Evolutionary conservation across 176 grass and related monocot species (phyloP).

Genomic region (Zoysia pacifica): DNA sequence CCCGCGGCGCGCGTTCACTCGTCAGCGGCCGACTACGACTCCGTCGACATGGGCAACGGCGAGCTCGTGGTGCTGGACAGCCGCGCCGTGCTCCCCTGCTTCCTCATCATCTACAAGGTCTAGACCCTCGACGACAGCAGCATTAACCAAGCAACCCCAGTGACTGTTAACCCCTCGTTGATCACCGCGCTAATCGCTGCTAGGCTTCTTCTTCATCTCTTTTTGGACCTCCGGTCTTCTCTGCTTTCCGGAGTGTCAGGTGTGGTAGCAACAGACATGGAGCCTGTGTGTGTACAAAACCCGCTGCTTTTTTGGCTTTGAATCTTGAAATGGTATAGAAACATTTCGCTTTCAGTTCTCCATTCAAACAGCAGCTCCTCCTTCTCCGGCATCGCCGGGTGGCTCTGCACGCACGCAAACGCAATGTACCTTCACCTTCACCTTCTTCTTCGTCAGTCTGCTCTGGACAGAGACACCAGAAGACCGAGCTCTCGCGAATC

Average conservation of each 20-base stretch:
- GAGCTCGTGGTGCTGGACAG: conserved; percentile 66
- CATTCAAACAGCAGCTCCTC: conserved; percentile 27
- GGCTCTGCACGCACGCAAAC: not conserved
- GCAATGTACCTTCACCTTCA: not conserved
- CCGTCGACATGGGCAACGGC: conserved; percentile 54
- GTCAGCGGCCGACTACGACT: conserved; percentile 34
- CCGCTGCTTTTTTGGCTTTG: conserved; percentile 26
- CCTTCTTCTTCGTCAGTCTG: not conserved
- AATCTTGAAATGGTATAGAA: conserved; percentile 58
- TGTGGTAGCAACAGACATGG: conserved; percentile 31
- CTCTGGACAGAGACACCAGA: not conserved
- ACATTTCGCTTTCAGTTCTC: conserved; percentile 26
- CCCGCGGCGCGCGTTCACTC: not conserved
- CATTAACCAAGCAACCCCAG: conserved; percentile 6
- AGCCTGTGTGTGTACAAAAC: conserved; percentile 47
- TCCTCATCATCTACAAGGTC: conserved; percentile 70
- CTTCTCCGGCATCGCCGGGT: not conserved
- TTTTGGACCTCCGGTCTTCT: conserved; percentile 31
- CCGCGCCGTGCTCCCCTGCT: conserved; percentile 69
- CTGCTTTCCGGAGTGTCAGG: conserved; percentile 40
- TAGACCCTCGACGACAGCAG: not conserved
- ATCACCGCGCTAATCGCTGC: conserved; percentile 16
- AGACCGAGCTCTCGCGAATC: not conserved
- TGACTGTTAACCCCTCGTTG: conserved; percentile 36
- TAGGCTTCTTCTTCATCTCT: not conserved